Evolutionary conservation across 257 asterid species (phyloP).

Genomic region (Anisodus tanguticus): DNA sequence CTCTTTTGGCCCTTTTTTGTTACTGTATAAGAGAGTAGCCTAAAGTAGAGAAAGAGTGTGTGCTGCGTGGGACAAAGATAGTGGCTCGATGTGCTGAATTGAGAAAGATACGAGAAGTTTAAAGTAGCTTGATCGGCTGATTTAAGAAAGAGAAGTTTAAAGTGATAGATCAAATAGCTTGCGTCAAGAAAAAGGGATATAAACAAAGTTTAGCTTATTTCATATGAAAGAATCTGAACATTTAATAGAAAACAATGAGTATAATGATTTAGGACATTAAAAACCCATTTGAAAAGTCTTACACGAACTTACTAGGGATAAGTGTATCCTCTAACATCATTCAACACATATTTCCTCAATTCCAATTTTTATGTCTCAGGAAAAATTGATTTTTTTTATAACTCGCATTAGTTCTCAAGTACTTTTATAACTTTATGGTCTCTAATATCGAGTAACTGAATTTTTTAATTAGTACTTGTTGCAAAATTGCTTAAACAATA

Average conservation of each 20-base stretch:
- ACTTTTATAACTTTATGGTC: neutral
- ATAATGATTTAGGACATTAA: neutral
- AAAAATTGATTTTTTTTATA: too few relatives aligned
- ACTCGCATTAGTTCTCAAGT: too few relatives aligned
- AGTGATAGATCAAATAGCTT: too few relatives aligned
- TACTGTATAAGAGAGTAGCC: too few relatives aligned
- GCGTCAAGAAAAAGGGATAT: neutral
- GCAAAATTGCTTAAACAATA: neutral
- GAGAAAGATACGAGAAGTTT: neutral
- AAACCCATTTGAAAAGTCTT: neutral
- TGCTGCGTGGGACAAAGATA: neutral
- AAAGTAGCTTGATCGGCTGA: too few relatives aligned
- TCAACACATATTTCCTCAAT: too few relatives aligned
- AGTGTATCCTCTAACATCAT: too few relatives aligned
- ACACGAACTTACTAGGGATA: too few relatives aligned
- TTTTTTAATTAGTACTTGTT: neutral
- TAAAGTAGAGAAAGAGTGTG: too few relatives aligned
- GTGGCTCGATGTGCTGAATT: neutral
- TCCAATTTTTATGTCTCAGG: too few relatives aligned
- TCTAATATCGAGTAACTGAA: neutral
- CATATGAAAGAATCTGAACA: neutral
- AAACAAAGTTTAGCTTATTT: neutral
- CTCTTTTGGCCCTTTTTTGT: too few relatives aligned
- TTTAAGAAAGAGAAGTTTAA: too few relatives aligned
- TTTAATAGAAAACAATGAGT: neutral